Evolutionary conservation across 1,284 basidiomycete genomes (phyloP).

Genomic region (Amanita bisporigera): DNA sequence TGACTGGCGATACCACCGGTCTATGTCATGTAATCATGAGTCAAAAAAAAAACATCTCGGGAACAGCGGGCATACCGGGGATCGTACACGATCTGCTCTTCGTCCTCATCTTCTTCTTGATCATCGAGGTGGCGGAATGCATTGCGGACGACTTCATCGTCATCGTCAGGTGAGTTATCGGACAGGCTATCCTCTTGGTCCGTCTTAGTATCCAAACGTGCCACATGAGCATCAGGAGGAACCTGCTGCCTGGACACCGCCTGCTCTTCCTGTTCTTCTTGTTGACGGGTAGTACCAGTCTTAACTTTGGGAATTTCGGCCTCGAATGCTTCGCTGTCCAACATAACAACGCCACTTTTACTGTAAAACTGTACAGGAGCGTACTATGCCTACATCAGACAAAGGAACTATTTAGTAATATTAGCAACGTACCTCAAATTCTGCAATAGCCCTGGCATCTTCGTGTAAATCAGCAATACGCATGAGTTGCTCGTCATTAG

Average conservation of each 20-base stretch:
- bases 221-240: constrained; percentile 29
- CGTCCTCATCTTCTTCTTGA: constrained; percentile 52
- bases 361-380: constrained; percentile 44
- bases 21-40: constrained; percentile 30
- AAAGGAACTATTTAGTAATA: background rate
- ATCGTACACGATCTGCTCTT: constrained; percentile 68
- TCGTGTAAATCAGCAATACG: constrained; percentile 85
- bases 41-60: background rate
- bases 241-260: constrained; percentile 29
- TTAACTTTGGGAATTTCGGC: constrained; percentile 24
- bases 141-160: constrained; percentile 76
- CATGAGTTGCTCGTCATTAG: constrained; percentile 96
- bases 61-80: constrained; percentile 51
- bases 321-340: constrained; percentile 41
- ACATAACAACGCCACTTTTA: constrained; percentile 30
- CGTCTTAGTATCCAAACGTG: constrained; percentile 11
- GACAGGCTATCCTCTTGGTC: constrained; percentile 72
- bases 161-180: constrained; percentile 53
- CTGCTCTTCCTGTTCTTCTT: constrained; percentile 3
- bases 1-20: constrained; percentile 44
- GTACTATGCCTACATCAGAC: constrained; percentile 38
- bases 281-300: constrained; percentile 5
- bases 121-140: constrained; percentile 68
- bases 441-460: constrained; percentile 72
- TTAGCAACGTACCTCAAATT: constrained; percentile 55